phyloP scores from a whole-genome alignment of 2,329 filamentous ascomycete genomes.

The Sporothrix inflata region DNA sequence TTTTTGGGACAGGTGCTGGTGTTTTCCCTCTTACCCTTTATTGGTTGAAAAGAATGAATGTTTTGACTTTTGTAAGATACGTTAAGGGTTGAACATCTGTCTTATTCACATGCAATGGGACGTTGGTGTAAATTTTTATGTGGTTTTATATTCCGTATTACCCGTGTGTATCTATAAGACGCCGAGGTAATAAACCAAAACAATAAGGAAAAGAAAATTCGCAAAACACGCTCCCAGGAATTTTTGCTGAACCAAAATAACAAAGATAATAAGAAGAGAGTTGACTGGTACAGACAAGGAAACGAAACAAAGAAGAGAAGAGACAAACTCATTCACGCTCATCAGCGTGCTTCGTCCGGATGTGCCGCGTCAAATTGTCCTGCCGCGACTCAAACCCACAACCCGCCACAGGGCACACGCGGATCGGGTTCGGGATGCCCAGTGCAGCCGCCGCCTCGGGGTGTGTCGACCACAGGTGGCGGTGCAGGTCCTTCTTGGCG shows the following conservation, averaged over 20 bases:
- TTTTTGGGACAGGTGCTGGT: constrained; percentile 9
- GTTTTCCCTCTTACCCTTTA: background rate
- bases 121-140: constrained; percentile 3
- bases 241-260: background rate
- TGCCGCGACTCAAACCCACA: constrained; percentile 34
- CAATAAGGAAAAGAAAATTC: background rate
- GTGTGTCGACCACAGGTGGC: constrained; percentile 36
- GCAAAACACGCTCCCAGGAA: constrained; percentile 2
- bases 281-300: constrained; percentile 9
- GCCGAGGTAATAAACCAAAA: constrained; percentile 6
- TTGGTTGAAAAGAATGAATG: background rate
- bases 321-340: background rate
- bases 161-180: constrained; percentile 9
- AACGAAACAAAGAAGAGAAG: background rate
- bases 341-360: constrained; percentile 22
- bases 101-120: background rate
- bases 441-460: constrained; percentile 30
- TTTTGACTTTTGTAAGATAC: background rate
- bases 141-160: constrained; percentile 23
- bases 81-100: background rate
- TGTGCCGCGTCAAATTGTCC: constrained; percentile 34
- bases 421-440: constrained; percentile 29
- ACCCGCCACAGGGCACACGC: constrained; percentile 25
- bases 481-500: constrained; percentile 34
- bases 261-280: background rate